These are phyloP conservation scores for Aspergillus viridinutans DNA, from an alignment of 2,329 filamentous ascomycete genomes.

Conservation along the genomic window DNA sequence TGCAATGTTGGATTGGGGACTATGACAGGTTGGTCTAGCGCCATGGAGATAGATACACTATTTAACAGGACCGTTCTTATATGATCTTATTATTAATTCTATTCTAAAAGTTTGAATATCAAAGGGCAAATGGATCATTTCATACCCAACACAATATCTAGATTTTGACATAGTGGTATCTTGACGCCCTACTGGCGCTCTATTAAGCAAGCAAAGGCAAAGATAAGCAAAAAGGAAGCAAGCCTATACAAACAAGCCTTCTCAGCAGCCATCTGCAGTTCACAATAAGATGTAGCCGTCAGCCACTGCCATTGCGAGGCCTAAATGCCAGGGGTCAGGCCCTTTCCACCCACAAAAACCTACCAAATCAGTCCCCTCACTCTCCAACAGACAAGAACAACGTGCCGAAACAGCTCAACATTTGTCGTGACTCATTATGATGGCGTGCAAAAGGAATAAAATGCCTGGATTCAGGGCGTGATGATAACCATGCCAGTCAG, in stretches of 20 bases:
- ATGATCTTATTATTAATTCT: not conserved
- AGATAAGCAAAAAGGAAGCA: not conserved
- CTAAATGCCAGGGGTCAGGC: not conserved
- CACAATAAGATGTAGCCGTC: not conserved
- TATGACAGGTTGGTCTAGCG: not conserved
- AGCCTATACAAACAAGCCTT: not conserved
- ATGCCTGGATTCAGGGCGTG: not conserved
- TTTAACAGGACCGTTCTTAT: too few relatives aligned
- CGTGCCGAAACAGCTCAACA: not conserved
- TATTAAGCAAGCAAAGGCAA: not conserved
- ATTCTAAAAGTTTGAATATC: not conserved
- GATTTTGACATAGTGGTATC: not conserved
- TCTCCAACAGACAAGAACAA: not conserved
- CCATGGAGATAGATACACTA: not conserved
- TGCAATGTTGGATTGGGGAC: constrained; percentile 2
- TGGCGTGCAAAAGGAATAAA: not conserved
- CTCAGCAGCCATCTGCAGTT: not conserved
- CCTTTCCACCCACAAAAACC: not conserved
- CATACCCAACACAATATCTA: not conserved
- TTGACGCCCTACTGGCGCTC: not conserved
- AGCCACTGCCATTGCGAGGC: not conserved
- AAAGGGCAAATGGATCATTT: too few relatives aligned
- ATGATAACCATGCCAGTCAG: not conserved
- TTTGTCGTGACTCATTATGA: not conserved
- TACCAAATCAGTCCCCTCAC: not conserved